Evolutionary conservation across 306 rosid species (phyloP), one percentile per base, ranked within the genome.

Genomic region (Trifolium pratense): DNA sequence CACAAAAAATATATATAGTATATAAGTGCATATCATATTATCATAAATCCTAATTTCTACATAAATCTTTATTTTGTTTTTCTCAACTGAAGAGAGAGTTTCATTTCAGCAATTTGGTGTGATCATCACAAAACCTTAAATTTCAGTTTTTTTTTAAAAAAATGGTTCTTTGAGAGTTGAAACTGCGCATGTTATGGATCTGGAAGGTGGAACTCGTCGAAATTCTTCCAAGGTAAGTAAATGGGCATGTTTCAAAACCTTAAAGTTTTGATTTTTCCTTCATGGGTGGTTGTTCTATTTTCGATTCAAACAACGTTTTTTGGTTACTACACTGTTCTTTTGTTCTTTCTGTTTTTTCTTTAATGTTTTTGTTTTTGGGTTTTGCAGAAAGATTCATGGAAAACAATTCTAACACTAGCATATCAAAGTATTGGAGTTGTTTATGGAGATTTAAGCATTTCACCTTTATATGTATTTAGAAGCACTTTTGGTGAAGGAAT

Each of bases 351-450:
- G 3, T 52, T 36, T 48, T 49, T 40, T 5, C 31, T 49, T 1
- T 2, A 1, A 0, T 16, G 3, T 3, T n/a, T 3, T n/a, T 6
- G 3, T 25, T 17, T n/a, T 39, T 21, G 26, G 17, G 32, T 14
- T 73, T 68, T 63, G 78, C 85, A 94, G 99, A 83, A 46, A 70
- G 88, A 84, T 11, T 90, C 95, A n/a, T 94, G 99, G 99, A 88
- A 64, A 85, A 71, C 93, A 49, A 64, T 91, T 81, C 75, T 91
- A 71, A 85, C 89, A 73, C 64, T 94, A 81, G 99, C 99, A 32
- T 94, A 87, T 69, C 99, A 94, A 84, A 94, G 99, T 45, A 88
- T 94, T 9, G 99, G 99, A 43, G 97, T 94, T 16, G 99, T 94
- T 36, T 94, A 94, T 66, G 99, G 99, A 3, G 99, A 94, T 83